These are phyloP conservation scores for Mallotus repandus DNA, from an alignment of 441 rosid species.

Conservation along the genomic window DNA sequence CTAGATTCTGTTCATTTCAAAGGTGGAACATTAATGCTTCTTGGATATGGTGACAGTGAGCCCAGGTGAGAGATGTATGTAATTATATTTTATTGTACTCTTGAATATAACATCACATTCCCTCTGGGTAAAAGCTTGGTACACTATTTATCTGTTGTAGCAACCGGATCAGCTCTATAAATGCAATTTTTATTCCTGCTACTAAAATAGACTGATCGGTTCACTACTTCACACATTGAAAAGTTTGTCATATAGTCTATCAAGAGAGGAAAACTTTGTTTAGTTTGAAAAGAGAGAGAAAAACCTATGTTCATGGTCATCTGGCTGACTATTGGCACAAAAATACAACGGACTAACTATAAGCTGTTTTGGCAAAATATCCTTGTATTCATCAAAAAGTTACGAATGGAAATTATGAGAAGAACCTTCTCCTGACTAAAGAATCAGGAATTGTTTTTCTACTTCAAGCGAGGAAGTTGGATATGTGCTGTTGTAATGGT, in stretches of 20 bases:
- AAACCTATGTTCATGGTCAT: neutral
- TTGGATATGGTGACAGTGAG: conserved; percentile 91
- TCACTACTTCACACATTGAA: neutral
- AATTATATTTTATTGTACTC: neutral
- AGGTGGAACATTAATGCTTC: conserved; percentile 79
- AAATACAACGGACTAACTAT: neutral
- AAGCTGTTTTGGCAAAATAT: neutral
- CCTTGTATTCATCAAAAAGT: neutral
- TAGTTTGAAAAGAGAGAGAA: neutral
- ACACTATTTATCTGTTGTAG: neutral
- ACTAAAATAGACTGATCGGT: neutral
- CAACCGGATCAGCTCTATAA: neutral
- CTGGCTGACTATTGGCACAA: neutral
- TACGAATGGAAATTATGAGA: neutral
- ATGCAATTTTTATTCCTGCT: neutral
- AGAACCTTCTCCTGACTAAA: neutral
- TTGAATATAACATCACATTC: conserved; percentile 4
- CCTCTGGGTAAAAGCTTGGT: conserved; percentile 8
- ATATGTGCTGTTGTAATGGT: neutral
- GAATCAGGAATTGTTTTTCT: neutral
- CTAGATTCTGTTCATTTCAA: conserved; percentile 95
- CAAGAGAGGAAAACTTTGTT: neutral
- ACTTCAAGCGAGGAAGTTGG: neutral
- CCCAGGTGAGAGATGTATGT: conserved; percentile 61
- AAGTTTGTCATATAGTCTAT: neutral